Conservation (phyloP, 2,329 filamentous ascomycete species). For the Phoma sp. region DNA sequence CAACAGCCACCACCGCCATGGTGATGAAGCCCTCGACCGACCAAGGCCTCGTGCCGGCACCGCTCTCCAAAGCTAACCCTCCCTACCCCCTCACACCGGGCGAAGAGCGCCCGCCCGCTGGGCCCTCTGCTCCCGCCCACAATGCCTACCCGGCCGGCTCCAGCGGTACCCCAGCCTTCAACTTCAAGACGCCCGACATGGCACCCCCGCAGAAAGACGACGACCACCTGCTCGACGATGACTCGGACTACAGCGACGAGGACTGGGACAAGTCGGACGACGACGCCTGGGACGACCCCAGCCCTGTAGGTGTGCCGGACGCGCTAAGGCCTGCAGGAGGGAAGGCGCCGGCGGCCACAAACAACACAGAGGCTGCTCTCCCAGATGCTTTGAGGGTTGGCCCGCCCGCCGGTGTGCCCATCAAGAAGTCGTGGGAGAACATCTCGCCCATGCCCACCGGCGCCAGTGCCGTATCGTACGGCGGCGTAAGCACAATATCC, state of each 20-base stretch:
- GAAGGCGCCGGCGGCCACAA: constrained; percentile 29
- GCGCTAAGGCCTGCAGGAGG: constrained; percentile 45
- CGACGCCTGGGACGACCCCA: constrained; percentile 39
- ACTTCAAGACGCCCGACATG: constrained; percentile 43
- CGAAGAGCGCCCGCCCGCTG: constrained; percentile 34
- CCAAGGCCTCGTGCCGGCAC: constrained; percentile 48
- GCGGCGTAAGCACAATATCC: constrained; percentile 40
- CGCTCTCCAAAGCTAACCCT: constrained; percentile 50
- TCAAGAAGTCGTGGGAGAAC: constrained; percentile 38
- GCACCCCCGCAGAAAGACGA: constrained; percentile 29
- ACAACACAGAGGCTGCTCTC: constrained; percentile 23
- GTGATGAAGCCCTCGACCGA: constrained; percentile 52
- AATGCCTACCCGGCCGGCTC: constrained; percentile 44
- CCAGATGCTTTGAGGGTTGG: constrained; percentile 43
- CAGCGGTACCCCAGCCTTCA: constrained; percentile 49
- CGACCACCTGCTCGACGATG: constrained; percentile 23
- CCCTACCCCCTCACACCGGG: constrained; percentile 55
- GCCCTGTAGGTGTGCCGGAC: constrained; percentile 42
- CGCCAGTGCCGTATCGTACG: constrained; percentile 36
- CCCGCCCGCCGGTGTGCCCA: constrained; percentile 39
- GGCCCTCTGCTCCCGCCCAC: constrained; percentile 27
- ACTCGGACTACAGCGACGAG: constrained; percentile 42
- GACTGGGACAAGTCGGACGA: constrained; percentile 49
- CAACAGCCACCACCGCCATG: constrained; percentile 40
- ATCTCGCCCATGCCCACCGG: constrained; percentile 41